These are phyloP conservation scores for Lactarius pseudohatsudake DNA, from an alignment of 768 basidiomycete genomes.

Conservation along the genomic window DNA sequence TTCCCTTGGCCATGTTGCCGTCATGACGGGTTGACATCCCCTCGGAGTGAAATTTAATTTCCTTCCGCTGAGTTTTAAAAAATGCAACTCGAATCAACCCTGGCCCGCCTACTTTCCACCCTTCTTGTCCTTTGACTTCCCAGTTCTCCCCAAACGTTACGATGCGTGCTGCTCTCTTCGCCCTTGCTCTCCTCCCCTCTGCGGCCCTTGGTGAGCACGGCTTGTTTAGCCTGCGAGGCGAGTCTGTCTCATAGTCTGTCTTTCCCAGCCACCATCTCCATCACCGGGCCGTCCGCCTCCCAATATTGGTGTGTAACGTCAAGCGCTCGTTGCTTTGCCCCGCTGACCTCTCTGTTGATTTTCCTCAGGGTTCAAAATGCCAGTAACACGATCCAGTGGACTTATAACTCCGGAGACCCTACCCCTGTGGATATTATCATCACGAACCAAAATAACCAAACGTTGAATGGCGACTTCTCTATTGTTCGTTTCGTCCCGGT, in stretches of 20 bases:
- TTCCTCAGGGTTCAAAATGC: slow-evolving; percentile 38
- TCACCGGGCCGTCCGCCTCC: slow-evolving; percentile 34
- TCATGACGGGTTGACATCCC: not conserved
- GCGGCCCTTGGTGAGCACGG: slow-evolving; percentile 30
- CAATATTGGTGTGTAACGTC: slow-evolving; percentile 36
- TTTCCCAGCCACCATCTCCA: slow-evolving; percentile 34
- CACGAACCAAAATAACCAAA: slow-evolving; percentile 35
- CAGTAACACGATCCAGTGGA: slow-evolving; percentile 40
- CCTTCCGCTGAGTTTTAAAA: slow-evolving; percentile 23
- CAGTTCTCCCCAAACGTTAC: slow-evolving; percentile 19
- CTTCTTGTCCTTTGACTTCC: slow-evolving; percentile 7
- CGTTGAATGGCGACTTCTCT: slow-evolving; percentile 41
- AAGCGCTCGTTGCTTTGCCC: not conserved
- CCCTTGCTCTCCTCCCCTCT: slow-evolving; percentile 34
- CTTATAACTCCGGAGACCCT: slow-evolving; percentile 36
- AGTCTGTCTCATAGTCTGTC: not conserved
- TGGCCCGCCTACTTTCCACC: not conserved
- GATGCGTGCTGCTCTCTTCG: slow-evolving; percentile 35
- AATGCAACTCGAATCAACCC: not conserved
- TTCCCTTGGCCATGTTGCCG: slow-evolving; percentile 23
- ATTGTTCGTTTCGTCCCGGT: slow-evolving; percentile 38
- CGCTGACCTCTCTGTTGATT: not conserved
- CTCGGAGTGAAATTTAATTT: slow-evolving; percentile 5
- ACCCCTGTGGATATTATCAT: slow-evolving; percentile 37
- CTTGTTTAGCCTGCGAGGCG: not conserved